These are phyloP conservation scores for Trichophyton simii DNA, from an alignment of 2,329 filamentous ascomycete species.

Conservation along the genomic window DNA sequence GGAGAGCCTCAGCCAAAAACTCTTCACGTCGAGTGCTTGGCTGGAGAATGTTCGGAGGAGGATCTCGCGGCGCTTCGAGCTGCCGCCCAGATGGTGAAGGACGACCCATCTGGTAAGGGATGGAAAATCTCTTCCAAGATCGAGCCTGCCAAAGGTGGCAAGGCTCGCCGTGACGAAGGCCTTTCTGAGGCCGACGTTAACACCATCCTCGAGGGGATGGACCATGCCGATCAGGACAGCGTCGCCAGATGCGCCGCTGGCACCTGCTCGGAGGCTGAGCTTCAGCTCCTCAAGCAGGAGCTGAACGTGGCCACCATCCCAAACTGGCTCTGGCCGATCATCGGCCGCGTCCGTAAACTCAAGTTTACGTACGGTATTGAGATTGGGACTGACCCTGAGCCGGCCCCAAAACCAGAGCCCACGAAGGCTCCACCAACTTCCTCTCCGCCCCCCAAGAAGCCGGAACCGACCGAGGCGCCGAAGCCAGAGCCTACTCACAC, in stretches of 20 bases:
- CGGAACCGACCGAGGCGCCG: neutral
- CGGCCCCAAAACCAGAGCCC: neutral
- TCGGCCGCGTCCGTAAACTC: slow-evolving; percentile 5
- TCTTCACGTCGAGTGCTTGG: slow-evolving; percentile 5
- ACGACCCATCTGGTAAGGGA: slow-evolving; percentile 2
- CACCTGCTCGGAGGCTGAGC: slow-evolving; percentile 4
- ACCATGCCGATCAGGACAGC: neutral
- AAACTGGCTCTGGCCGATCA: slow-evolving; percentile 5
- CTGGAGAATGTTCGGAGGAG: slow-evolving; percentile 7
- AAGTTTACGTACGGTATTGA: slow-evolving; percentile 12
- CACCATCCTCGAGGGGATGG: neutral
- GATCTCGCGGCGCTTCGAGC: slow-evolving; percentile 1
- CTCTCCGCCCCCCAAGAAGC: neutral
- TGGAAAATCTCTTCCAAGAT: slow-evolving; percentile 8
- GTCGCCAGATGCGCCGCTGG: slow-evolving; percentile 4
- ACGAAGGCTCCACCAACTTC: neutral
- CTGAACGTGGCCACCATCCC: slow-evolving; percentile 6
- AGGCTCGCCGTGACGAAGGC: slow-evolving; percentile 6
- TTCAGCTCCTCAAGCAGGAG: slow-evolving; percentile 3
- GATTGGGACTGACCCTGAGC: neutral
- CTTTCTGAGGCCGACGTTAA: neutral
- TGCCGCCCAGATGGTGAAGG: slow-evolving; percentile 3
- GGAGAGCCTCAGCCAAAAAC: neutral
- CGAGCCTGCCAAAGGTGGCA: neutral
- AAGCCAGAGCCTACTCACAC: neutral